Base-by-base conservation (phyloP, 1,284 basidiomycete species). In the Cryptococcus deneoformans region DNA sequence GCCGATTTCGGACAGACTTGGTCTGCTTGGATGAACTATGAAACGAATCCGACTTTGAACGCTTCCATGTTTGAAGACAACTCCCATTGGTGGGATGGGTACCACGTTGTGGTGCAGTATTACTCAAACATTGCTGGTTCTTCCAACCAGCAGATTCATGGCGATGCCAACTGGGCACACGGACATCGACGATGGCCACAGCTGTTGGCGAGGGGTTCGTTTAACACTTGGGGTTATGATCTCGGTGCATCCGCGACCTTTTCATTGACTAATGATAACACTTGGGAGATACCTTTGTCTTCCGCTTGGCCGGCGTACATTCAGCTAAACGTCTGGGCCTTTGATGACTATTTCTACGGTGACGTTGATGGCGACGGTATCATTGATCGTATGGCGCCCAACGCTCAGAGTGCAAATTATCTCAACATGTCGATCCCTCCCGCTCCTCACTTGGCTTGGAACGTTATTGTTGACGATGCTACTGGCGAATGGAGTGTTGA, bases 181-280 rank as follows among this genome's bases (percentile, higher is more conserved):
- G 72, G 72, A 10, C 79, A 83, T 53, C 87, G 92, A 64, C 88
- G 89, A 45, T 87, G 89, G 46, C 92, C 92, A 34, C 90, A 92
- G 71, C 81, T 92, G 66, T 79, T 95, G 51, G 88, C 86, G 48
- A 87, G 92, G 67, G 92, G 92, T 53, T 84, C 85, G 0, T 95
- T 90, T 82, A 95, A 95, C 71, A 79, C 83, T 46, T 95, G 90
- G 90, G 92, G 92, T 59, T 92, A 85, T 70, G 92, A 94, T 79
- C 81, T 85, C 60, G 92, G 92, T 70, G 82, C 91, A 48, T 66
- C 82, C 0, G 82, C 87, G 43, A 68, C 82, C 61, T 88, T 92
- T 85, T 77, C 77, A 43, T 83, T 86, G 56, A 82, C 82, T 46
- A 75, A 77, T 2, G 81, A 89, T 43, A 83, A 85, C 16, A 60